Evolutionary conservation across 192 early-diverging fungal genomes (phyloP).

Genomic region (Chytriomyces hyalinus): DNA sequence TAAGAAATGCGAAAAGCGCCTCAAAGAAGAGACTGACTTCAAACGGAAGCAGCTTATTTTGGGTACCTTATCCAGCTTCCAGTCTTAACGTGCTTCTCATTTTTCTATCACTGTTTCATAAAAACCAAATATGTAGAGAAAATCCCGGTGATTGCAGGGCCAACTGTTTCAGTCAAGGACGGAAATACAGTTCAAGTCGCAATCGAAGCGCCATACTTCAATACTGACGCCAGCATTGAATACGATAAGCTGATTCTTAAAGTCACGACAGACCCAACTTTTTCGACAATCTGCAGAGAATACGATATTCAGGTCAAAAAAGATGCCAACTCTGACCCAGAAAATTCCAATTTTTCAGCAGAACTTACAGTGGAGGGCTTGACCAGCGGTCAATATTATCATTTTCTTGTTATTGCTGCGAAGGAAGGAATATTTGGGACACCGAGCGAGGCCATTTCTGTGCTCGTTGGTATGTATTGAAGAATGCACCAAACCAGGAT

Average conservation of each 20-base stretch:
- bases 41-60: conserved; percentile 39
- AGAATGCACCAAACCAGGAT: not conserved
- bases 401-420: conserved; percentile 41
- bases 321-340: not conserved
- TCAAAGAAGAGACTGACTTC: conserved; percentile 49
- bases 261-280: conserved; percentile 23
- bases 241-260: conserved; percentile 20
- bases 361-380: conserved; percentile 33
- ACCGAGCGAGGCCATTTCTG: conserved; percentile 15
- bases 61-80: conserved; percentile 19
- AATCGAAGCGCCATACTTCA: conserved; percentile 19
- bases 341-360: conserved; percentile 4
- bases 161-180: conserved; percentile 14
- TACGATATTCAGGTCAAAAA: conserved; percentile 21
- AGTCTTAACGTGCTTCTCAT: not conserved
- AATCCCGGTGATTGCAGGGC: conserved; percentile 33
- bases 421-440: conserved; percentile 44
- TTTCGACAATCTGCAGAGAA: not conserved
- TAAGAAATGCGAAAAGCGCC: conserved; percentile 51
- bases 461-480: conserved; percentile 43
- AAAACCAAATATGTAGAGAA: conserved; percentile 22
- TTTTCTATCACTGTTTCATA: not conserved
- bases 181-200: conserved; percentile 32
- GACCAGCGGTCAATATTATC: conserved; percentile 39
- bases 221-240: conserved; percentile 16